Percentiles rank a stretch among this genome's conserved stretches.
phyloP scores from a whole-genome alignment of 345 rosid species.

The Syzygium aqueum region DNA sequence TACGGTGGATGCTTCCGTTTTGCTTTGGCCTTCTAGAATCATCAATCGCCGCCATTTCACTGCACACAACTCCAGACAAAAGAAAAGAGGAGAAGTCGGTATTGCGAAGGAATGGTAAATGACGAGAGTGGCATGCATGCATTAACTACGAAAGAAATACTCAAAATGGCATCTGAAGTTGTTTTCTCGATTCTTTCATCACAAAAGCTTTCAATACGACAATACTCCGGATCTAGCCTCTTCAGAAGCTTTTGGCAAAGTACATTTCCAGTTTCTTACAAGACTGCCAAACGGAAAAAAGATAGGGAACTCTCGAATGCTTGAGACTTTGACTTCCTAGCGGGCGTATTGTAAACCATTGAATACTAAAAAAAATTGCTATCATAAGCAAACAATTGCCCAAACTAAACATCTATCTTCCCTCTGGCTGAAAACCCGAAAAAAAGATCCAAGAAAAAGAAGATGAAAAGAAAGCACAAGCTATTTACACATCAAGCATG shows the following conservation, averaged over 20 bases:
- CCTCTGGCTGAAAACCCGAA: background rate
- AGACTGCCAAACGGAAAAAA: background rate
- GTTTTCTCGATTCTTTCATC: background rate
- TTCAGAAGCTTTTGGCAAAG: background rate
- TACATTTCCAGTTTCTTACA: background rate
- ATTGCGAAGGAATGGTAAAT: background rate
- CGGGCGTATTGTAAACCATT: background rate
- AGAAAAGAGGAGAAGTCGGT: background rate
- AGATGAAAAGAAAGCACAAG: background rate
- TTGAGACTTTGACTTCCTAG: background rate
- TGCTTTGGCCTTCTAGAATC: background rate
- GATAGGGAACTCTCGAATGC: background rate
- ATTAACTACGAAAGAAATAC: background rate
- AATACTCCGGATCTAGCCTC: background rate
- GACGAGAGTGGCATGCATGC: background rate
- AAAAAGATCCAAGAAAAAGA: background rate
- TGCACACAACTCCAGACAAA: background rate
- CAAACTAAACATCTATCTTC: background rate
- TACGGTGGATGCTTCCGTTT: background rate
- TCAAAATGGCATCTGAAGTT: background rate
- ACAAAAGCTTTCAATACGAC: background rate
- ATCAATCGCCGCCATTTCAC: background rate
- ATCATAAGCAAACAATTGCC: background rate
- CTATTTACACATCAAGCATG: background rate
- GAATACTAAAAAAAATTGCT: background rate